Base-by-base conservation (phyloP, 768 basidiomycete genomes). In the Cantharellus cinnabarinus region DNA sequence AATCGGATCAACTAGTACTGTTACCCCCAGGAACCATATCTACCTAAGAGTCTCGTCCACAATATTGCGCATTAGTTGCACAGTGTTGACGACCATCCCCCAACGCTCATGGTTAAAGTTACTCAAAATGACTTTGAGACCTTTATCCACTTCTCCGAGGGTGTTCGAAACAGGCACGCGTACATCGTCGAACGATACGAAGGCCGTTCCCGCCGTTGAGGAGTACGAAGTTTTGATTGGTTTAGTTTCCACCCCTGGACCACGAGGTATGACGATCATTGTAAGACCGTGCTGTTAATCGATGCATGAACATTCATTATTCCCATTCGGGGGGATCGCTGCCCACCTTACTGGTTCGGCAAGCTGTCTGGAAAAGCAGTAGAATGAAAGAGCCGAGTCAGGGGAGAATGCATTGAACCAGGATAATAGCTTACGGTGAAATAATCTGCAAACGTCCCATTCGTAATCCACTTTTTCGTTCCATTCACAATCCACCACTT, bases 391-490 rank as follows among this genome's bases (percentile, higher is more conserved):
- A 29, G 29, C 44, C 29, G 10, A 48, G 29, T 48, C 20, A 29
- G 20, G 20, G 20, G 20, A 29, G 20, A 29, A 29, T 29, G 20
- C 20, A 29, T 29, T 54, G 77, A 77, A 63, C 79, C 79, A 1
- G 82, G 84, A 65, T 66, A 4, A 61, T 50, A 41, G 64, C 3
- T 64, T 5, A 60, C 65, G 59, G 65, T 66, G 60, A 68, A 68
- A 64, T 64, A 73, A 71, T 91, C 86, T 4, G 82, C 78, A 67
- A 87, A 86, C 29, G 77, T 80, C 59, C 89, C 85, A 64, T 91
- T 91, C 50, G 88, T 89, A 62, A 90, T 89, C 88, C 87, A 91
- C 87, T 94, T 94, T 71, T 97, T 97, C 3, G 89, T 90, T 15
- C 94, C 94, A 48, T 82, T 88, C 62, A 97, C 82, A 7, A 89